These are phyloP conservation scores for Cutaneotrichosporon sp. DNA, from an alignment of 1,284 basidiomycete genomes.

Conservation along the genomic window DNA sequence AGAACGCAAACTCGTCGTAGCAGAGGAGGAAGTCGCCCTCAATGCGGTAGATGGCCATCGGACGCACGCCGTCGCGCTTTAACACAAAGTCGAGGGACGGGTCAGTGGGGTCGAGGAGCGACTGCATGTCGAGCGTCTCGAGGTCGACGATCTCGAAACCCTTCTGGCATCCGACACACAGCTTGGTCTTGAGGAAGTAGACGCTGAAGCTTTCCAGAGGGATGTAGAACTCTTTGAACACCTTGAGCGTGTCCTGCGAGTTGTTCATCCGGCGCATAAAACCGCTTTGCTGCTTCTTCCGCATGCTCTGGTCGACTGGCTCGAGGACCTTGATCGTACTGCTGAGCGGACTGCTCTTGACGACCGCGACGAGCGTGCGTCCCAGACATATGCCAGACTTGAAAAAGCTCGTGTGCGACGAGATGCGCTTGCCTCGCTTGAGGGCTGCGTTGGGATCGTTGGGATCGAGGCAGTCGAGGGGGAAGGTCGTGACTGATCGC, in stretches of 20 bases:
- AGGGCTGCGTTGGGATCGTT: slow-evolving; percentile 84
- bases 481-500: slow-evolving; percentile 93
- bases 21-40: slow-evolving; percentile 96
- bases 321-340: slow-evolving; percentile 98
- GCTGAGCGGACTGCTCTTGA: slow-evolving; percentile 89
- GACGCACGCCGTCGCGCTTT: slow-evolving; percentile 79
- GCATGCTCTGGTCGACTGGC: slow-evolving; percentile 83
- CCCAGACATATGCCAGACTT: slow-evolving; percentile 91
- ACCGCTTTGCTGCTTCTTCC: slow-evolving; percentile 73
- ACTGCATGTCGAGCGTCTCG: slow-evolving; percentile 94
- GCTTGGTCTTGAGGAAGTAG: slow-evolving; percentile 94
- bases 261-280: slow-evolving; percentile 85
- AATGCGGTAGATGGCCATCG: slow-evolving; percentile 94
- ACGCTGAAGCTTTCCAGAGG: slow-evolving; percentile 95
- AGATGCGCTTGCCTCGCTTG: slow-evolving; percentile 90
- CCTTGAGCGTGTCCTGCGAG: slow-evolving; percentile 87
- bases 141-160: slow-evolving; percentile 99
- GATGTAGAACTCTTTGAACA: slow-evolving; percentile 99
- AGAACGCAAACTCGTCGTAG: slow-evolving; percentile 99
- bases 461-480: slow-evolving; percentile 85
- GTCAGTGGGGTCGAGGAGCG: slow-evolving; percentile 89
- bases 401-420: slow-evolving; percentile 96
- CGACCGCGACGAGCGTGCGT: slow-evolving; percentile 92
- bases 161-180: slow-evolving; percentile 94
- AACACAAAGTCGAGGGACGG: slow-evolving; percentile 88